Evolutionary conservation across 129 eudicot genomes (phyloP).

Genomic region (Tanacetum coccineum): DNA sequence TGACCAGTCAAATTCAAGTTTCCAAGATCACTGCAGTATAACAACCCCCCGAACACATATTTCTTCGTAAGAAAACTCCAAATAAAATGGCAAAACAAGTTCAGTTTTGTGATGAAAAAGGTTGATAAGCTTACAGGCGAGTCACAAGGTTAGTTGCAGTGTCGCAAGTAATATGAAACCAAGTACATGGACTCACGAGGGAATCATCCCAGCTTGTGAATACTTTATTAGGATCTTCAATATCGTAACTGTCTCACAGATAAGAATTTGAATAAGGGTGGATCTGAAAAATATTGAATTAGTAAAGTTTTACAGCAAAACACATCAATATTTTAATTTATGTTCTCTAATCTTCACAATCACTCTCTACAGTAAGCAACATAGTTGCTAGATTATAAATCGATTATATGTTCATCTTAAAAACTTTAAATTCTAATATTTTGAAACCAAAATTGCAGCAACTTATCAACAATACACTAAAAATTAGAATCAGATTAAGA

Average conservation of each 20-base stretch:
- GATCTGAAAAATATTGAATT: background rate
- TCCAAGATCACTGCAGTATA: conserved; percentile 7
- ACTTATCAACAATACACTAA: too few relatives aligned
- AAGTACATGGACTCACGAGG: conserved; percentile 75
- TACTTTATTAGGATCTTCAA: conserved; percentile 59
- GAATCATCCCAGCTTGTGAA: conserved; percentile 81
- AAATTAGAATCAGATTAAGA: too few relatives aligned
- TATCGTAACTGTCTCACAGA: conserved; percentile 55
- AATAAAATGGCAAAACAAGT: too few relatives aligned
- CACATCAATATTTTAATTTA: background rate
- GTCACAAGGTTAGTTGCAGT: conserved; percentile 39
- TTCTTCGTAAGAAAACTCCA: too few relatives aligned
- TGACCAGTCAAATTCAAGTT: conserved; percentile 8
- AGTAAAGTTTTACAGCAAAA: background rate
- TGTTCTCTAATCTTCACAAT: background rate
- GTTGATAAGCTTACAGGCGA: conserved; percentile 41
- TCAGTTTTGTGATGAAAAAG: background rate
- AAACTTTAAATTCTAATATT: too few relatives aligned
- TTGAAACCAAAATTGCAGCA: too few relatives aligned
- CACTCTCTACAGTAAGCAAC: too few relatives aligned
- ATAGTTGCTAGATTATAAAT: too few relatives aligned
- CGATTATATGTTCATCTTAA: too few relatives aligned
- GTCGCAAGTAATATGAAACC: conserved; percentile 78
- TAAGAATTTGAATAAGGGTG: background rate
- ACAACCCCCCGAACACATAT: background rate